Base-by-base conservation (phyloP, 345 rosid species). In the Populus euphratica region DNA sequence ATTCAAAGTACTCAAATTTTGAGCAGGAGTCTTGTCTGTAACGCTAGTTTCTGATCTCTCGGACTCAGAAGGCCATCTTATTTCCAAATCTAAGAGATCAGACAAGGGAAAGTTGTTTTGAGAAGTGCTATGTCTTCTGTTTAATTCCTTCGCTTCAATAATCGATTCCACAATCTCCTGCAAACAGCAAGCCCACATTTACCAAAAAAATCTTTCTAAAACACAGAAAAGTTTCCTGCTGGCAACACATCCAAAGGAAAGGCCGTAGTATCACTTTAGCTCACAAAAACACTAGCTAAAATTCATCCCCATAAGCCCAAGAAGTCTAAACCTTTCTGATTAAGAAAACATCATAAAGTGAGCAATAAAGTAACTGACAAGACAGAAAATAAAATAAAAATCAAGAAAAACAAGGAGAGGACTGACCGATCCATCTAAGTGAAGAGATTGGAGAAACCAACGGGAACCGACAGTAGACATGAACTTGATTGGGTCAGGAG, bases 341-440 rank as follows among this genome's bases (percentile, higher is more conserved):
- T 31, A 35, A 33, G 43, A 39, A 5, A 47, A 47, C 16, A 27
- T 31, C 39, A 6, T 18, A 8, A 68, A 20, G 47, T 10, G 47
- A 1, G 47, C 47, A 43, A 41, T 43, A 43, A 43, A 43, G 47
- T 43, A 43, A 43, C 11, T 43, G 14, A 43, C 47, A 43, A 43
- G 0, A 41, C 13, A 43, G 6, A 39, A 39, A 39, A 39, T 0
- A 39, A 39, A 36, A 36, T 0, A n/a, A 68, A 35, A 29, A 52
- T 7, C 56, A 69, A 23, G 18, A 8, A 31, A 47, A 44, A 9
- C 18, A 6, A 5, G 1, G 11, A 7, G 2, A 36, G n/a, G 36
- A 11, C 86, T 85, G 77, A 95, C 98, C 81, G 93, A 87, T 91
- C 92, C 98, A 72, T 95, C 87, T n/a, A 95, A 84, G 69, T 76